Evolutionary conservation across 2,329 filamentous ascomycete species (phyloP).

Genomic region (Ceratocystis cubensis): DNA sequence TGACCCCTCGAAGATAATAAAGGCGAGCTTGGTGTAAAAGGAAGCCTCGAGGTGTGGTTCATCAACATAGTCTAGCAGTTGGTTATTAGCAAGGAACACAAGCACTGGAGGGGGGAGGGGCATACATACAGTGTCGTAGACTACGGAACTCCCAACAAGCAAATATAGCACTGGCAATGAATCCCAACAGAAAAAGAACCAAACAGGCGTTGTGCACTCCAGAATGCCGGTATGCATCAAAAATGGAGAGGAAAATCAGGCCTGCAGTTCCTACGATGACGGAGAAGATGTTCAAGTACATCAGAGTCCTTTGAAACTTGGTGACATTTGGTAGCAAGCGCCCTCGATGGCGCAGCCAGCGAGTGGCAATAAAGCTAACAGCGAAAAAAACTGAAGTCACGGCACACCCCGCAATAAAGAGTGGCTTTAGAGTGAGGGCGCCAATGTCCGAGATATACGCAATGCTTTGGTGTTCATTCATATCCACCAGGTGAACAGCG

Average conservation of each 20-base stretch:
- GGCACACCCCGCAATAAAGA: slow-evolving; percentile 61
- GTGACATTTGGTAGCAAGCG: slow-evolving; percentile 63
- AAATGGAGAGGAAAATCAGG: slow-evolving; percentile 71
- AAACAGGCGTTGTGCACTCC: slow-evolving; percentile 64
- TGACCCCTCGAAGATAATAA: slow-evolving; percentile 66
- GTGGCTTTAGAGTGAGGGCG: slow-evolving; percentile 51
- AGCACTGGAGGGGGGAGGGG: neutral
- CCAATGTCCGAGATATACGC: slow-evolving; percentile 63
- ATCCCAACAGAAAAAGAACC: slow-evolving; percentile 71
- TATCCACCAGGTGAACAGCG: slow-evolving; percentile 46
- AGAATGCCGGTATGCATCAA: slow-evolving; percentile 63
- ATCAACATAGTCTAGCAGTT: slow-evolving; percentile 50
- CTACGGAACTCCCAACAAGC: slow-evolving; percentile 85
- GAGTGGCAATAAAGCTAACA: slow-evolving; percentile 65
- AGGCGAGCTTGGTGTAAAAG: slow-evolving; percentile 78
- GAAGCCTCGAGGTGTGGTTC: slow-evolving; percentile 60
- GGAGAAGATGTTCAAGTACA: slow-evolving; percentile 48
- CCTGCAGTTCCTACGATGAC: slow-evolving; percentile 66
- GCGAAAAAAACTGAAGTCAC: slow-evolving; percentile 71
- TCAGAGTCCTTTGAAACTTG: slow-evolving; percentile 49
- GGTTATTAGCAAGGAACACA: neutral
- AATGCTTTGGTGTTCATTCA: slow-evolving; percentile 46
- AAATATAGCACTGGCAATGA: slow-evolving; percentile 73
- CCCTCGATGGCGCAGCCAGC: slow-evolving; percentile 71
- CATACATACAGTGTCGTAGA: slow-evolving; percentile 53